A percentile compares a stretch with the other conserved stretches of the same genome.
Conservation (phyloP, 2,329 filamentous ascomycete species). For the Fusarium sp. region DNA sequence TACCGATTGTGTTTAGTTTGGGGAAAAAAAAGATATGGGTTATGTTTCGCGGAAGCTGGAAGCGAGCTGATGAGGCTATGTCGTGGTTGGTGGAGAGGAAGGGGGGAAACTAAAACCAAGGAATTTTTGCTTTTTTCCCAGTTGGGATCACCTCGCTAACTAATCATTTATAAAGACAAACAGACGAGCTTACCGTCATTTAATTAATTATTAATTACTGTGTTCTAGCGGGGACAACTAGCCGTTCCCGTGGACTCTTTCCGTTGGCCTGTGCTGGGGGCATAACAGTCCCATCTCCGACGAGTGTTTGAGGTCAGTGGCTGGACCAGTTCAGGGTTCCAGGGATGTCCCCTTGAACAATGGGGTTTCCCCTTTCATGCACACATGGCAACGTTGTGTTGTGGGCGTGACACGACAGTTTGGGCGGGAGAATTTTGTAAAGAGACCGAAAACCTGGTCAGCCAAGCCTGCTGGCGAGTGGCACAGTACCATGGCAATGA, state of each 20-base stretch:
- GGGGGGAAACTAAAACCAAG: constrained; percentile 2
- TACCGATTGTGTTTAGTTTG: not conserved
- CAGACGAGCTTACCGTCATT: constrained; percentile 21
- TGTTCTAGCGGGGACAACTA: constrained; percentile 7
- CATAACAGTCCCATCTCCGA: constrained; percentile 22
- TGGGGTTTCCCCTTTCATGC: constrained; percentile 12
- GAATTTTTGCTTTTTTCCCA: constrained; percentile 3
- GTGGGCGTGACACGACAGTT: not conserved
- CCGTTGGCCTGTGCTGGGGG: constrained; percentile 27
- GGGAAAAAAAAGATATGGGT: not conserved
- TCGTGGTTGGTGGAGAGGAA: constrained; percentile 8
- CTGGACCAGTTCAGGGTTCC: not conserved
- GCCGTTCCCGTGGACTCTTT: constrained; percentile 15
- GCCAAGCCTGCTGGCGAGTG: not conserved
- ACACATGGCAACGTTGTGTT: not conserved
- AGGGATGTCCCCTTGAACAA: not conserved
- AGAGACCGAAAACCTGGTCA: constrained; percentile 24
- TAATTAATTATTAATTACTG: constrained; percentile 2
- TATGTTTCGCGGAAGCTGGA: constrained; percentile 12
- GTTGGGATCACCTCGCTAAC: not conserved
- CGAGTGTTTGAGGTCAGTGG: not conserved
- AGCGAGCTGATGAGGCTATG: not conserved
- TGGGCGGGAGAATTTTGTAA: constrained; percentile 4
- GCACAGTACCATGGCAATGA: not conserved
- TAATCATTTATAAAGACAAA: constrained; percentile 20